Evolutionary conservation across 768 basidiomycete species (phyloP).

Genomic region (Leccinum incarnatum): DNA sequence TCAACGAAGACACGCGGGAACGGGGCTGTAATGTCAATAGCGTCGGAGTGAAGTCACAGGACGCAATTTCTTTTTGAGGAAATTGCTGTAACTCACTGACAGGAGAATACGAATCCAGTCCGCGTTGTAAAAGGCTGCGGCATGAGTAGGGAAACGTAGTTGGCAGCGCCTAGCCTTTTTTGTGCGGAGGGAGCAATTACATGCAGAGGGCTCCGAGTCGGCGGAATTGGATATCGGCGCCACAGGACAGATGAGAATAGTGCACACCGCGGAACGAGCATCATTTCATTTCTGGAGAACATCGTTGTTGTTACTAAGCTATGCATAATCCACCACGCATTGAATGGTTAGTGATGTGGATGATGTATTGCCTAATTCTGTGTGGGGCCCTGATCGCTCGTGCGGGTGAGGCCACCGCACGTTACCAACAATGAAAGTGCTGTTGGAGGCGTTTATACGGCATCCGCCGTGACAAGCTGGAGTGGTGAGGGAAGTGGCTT

Average conservation of each 20-base stretch:
- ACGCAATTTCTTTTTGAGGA: constrained; percentile 14
- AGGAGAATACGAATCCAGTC: constrained; percentile 18
- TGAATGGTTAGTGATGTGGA: constrained; percentile 5
- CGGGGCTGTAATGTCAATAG: constrained; percentile 19
- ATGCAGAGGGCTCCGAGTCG: background rate
- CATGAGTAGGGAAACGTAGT: background rate
- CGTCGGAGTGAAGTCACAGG: constrained; percentile 13
- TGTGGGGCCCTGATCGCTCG: constrained; percentile 19
- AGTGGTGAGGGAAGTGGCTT: background rate
- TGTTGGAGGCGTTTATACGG: constrained; percentile 10
- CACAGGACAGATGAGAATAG: constrained; percentile 1
- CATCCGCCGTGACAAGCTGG: constrained; percentile 21
- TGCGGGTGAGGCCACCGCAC: constrained; percentile 7
- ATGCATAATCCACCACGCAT: background rate
- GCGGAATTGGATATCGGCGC: background rate
- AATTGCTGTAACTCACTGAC: constrained; percentile 20
- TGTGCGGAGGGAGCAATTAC: background rate
- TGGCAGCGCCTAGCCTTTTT: background rate
- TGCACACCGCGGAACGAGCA: background rate
- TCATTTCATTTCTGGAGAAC: constrained; percentile 13
- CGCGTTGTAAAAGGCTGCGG: background rate
- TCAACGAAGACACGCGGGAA: constrained; percentile 18
- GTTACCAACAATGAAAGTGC: background rate
- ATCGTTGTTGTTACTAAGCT: constrained; percentile 1
- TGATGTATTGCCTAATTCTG: background rate